Evolutionary conservation across 257 asterid species (phyloP).

Genomic region (Nicotiana otophora): DNA sequence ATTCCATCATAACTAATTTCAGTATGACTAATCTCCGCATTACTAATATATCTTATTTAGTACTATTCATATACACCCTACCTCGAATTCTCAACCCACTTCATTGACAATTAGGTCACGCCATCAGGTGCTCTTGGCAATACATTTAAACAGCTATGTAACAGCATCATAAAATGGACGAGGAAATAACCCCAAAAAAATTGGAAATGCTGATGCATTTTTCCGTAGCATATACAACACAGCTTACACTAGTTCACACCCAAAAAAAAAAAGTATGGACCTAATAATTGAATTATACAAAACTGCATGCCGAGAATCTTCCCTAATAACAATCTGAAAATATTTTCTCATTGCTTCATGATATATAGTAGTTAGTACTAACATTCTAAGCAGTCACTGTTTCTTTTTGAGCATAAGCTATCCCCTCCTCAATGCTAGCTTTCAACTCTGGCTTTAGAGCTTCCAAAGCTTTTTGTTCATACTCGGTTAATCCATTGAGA

Average conservation of each 20-base stretch:
- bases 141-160: neutral
- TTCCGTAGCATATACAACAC: neutral
- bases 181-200: neutral
- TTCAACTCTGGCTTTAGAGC: slow-evolving; percentile 17
- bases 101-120: too few relatives aligned
- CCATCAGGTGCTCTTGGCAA: too few relatives aligned
- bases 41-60: too few relatives aligned
- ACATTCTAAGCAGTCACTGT: slow-evolving; percentile 5
- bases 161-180: neutral
- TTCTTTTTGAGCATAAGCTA: slow-evolving; percentile 13
- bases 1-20: too few relatives aligned
- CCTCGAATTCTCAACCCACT: too few relatives aligned
- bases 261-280: neutral
- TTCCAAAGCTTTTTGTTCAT: slow-evolving; percentile 14
- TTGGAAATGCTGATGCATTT: neutral
- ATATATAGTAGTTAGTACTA: neutral
- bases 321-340: neutral
- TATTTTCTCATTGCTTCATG: neutral
- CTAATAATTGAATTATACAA: neutral
- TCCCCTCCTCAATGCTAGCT: slow-evolving; percentile 18
- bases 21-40: too few relatives aligned
- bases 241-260: neutral
- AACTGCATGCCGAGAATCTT: neutral
- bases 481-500: slow-evolving; percentile 14
- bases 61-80: too few relatives aligned